These are phyloP conservation scores for Nannochloropsis salina DNA, from an alignment of 108 stramenopile species.

Conservation along the genomic window DNA sequence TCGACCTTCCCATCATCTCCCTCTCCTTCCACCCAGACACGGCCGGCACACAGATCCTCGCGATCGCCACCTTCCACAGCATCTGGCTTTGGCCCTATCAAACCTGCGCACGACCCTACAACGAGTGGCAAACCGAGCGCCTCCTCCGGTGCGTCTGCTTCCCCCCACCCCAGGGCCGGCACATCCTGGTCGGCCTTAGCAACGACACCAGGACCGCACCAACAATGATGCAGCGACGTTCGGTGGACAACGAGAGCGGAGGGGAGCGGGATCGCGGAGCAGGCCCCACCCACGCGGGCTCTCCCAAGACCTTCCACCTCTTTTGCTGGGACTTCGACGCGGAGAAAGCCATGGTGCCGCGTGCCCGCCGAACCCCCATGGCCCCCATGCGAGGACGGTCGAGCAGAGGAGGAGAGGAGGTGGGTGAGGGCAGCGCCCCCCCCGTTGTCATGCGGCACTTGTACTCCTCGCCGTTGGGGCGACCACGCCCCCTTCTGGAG, in stretches of 20 bases:
- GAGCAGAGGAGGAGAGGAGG: not conserved
- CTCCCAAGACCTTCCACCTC: slow-evolving; percentile 64
- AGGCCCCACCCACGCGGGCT: not conserved
- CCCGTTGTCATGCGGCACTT: not conserved
- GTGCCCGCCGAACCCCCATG: not conserved
- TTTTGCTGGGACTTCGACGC: slow-evolving; percentile 71
- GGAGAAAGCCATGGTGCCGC: slow-evolving; percentile 54
- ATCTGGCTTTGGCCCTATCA: slow-evolving; percentile 88
- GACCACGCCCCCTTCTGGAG: slow-evolving; percentile 52
- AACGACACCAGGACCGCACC: slow-evolving; percentile 59
- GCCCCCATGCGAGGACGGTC: not conserved
- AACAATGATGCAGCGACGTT: not conserved
- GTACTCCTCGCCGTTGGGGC: not conserved
- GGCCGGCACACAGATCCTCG: slow-evolving; percentile 56
- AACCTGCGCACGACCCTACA: slow-evolving; percentile 28
- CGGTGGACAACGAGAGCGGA: not conserved
- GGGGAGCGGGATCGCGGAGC: not conserved
- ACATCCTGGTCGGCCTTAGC: slow-evolving; percentile 77
- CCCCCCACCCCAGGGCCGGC: slow-evolving; percentile 65
- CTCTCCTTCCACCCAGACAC: slow-evolving; percentile 86
- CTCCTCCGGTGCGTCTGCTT: slow-evolving; percentile 84
- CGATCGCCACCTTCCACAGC: slow-evolving; percentile 74
- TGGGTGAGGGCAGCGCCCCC: not conserved
- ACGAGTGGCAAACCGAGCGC: slow-evolving; percentile 29
- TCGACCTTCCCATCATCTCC: slow-evolving; percentile 81